Evolutionary conservation across 331 rosid genomes (phyloP), one percentile per base, ranked within the genome.

Genomic region (Malus hybrid): DNA sequence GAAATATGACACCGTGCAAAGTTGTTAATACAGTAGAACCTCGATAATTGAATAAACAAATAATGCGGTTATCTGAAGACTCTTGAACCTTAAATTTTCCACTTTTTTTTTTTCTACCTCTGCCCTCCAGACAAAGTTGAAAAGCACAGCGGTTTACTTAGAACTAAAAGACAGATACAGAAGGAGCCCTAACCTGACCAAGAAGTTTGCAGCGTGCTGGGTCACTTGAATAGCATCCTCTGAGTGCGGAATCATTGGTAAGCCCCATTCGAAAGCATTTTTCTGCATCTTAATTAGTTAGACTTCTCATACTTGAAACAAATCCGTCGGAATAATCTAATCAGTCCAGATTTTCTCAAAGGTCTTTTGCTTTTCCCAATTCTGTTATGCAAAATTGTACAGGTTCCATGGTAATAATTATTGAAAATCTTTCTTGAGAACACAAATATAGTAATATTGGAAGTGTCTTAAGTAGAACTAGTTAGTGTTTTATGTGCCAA

Each of bases 201-300:
- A 85, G 78, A 67, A 77, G 81, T 89, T 94, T 22, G 99, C 97
- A 14, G 18, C 85, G 59, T 80, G 71, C 76, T 92, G 99, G 14
- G 93, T 94, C 56, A 88, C 92, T 68, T 76, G 89, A 89, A 94
- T 73, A 48, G 99, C 99, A 75, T 89, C 92, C 77, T 90, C 97
- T 0, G 97, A 84, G 86, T 95, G 99, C 5, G 99, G 97, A 75
- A 95, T 87, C 75, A 55, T 44, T 7, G 84, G 29, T 39, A 70
- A 73, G 63, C 91, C 93, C 97, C 97, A 95, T 80, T 92, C 97
- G 66, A 92, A 92, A 79, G 96, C 91, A 19, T 90, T 95, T 95
- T 95, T 92, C 99, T 95, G 83, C 76, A 71, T 57, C 33, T 27
- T 36, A 65, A 11, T 42, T 59, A 44, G 50, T 36, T 19, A 42